Base-by-base conservation (phyloP, 257 asterid genomes). In the Agastache rugosa region DNA sequence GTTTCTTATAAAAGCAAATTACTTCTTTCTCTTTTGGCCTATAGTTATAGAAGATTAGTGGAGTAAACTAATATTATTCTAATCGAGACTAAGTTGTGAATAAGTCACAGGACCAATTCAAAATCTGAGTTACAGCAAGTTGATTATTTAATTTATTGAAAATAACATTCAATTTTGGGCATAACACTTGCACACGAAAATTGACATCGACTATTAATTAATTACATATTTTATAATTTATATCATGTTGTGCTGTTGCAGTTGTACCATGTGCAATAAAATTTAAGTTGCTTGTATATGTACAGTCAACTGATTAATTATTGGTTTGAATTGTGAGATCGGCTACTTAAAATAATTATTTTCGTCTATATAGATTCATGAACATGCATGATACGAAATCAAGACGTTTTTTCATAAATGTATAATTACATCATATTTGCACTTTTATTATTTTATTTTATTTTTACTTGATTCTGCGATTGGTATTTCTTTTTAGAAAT, bases 101-200 rank as follows among this genome's bases (percentile, higher is more conserved):
- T 16, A 2, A 23, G 72, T 74, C 78, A 66, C 23, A 47, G 1
- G 75, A 58, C 59, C 10, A 14, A 51, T 72, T 78, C 70, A 72
- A 72, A 23, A 55, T n/a, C 11, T 77, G 53, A 63, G 54, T 31
- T 27, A 15, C 8, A 61, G 34, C 0, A 35, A 47, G 10, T 59
- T 25, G 1, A 48, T 48, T 19, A 11, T 14, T 22, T 51, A 14
- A 11, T 5, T 29, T 71, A 14, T 3, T 20, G 8, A 12, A 0
- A 7, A 19, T 31, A 2, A 12, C 11, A 76, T 68, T 47, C 47
- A n/a, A 25, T 16, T 60, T 69, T 58, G 42, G 71, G 71, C 51
- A 8, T 8, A 59, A 11, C 61, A 66, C 69, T 42, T 45, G 47
- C 16, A 45, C 41, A 42, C 69, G 48, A 60, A 34, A 25, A 61